Percentiles rank a stretch among this genome's conserved stretches.
These are phyloP conservation scores for Pseudocercospora fuligena DNA, from an alignment of 2,329 filamentous ascomycete genomes.

Conservation along the genomic window DNA sequence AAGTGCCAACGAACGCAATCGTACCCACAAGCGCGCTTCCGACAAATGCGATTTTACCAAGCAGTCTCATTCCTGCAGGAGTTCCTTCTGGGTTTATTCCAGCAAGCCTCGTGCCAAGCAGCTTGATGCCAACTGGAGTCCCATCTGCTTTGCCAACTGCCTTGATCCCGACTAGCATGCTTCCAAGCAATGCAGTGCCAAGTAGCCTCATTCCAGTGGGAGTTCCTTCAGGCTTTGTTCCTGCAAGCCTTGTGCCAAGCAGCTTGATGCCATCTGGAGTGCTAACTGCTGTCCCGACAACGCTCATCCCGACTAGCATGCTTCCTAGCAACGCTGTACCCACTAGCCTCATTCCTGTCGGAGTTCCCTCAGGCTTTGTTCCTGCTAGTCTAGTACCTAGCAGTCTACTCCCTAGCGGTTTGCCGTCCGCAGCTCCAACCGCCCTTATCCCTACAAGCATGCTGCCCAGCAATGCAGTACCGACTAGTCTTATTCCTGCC, in stretches of 20 bases:
- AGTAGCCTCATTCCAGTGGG: neutral
- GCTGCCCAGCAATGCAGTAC: neutral
- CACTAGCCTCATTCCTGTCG: neutral
- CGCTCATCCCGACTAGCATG: neutral
- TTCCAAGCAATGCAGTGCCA: neutral
- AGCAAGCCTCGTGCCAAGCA: neutral
- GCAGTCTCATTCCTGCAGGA: neutral
- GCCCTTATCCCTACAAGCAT: no score
- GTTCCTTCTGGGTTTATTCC: neutral
- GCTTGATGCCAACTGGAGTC: neutral
- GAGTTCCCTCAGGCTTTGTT: neutral
- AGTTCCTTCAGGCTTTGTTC: neutral
- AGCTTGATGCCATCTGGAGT: neutral
- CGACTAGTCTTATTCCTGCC: neutral
- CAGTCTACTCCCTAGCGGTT: neutral
- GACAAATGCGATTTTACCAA: neutral
- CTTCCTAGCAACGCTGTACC: neutral
- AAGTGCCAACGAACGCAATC: neutral
- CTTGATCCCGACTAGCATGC: slow-evolving; percentile 1
- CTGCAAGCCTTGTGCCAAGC: neutral
- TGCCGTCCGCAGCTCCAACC: neutral
- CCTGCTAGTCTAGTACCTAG: neutral
- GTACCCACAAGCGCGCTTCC: no score
- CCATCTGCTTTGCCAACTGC: neutral
- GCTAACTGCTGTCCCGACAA: neutral